A percentile compares a stretch with the other conserved stretches of the same genome.
These are phyloP conservation scores for Pleurotus tuoliensis DNA, from an alignment of 768 basidiomycete species.

Conservation along the genomic window DNA sequence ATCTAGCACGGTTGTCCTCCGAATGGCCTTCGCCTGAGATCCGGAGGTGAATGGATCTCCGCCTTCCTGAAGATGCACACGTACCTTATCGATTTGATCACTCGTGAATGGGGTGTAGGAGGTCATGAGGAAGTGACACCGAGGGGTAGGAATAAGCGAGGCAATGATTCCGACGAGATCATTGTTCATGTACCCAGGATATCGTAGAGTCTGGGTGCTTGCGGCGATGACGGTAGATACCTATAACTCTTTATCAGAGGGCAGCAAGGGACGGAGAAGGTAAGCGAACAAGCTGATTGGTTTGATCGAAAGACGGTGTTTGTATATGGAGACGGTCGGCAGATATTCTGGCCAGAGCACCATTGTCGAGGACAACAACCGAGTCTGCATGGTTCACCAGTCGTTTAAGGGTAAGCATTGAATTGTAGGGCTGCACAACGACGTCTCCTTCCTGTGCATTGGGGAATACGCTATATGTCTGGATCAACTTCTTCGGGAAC, in stretches of 20 bases:
- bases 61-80: slow-evolving; percentile 5
- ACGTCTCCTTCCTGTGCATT: slow-evolving; percentile 92
- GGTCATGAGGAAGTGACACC: slow-evolving; percentile 98
- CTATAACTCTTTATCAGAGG: slow-evolving; percentile 33
- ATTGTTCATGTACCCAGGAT: slow-evolving; percentile 99
- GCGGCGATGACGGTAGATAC: slow-evolving; percentile 98
- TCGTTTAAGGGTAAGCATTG: slow-evolving; percentile 86
- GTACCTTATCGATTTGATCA: slow-evolving; percentile 92
- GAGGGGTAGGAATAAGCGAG: slow-evolving; percentile 92
- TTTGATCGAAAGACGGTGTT: slow-evolving; percentile 86
- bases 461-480: slow-evolving; percentile 98
- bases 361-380: slow-evolving; percentile 96
- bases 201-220: slow-evolving; percentile 93
- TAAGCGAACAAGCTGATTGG: slow-evolving; percentile 75
- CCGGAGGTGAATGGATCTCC: not conserved
- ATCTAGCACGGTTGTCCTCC: slow-evolving; percentile 95
- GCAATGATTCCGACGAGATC: slow-evolving; percentile 97
- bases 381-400: slow-evolving; percentile 95
- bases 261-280: not conserved
- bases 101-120: slow-evolving; percentile 98
- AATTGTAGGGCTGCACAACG: slow-evolving; percentile 98
- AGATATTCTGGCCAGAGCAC: slow-evolving; percentile 88
- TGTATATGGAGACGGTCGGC: slow-evolving; percentile 88
- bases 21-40: slow-evolving; percentile 84
- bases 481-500: slow-evolving; percentile 98